Evolutionary conservation across 768 basidiomycete species (phyloP), one percentile per base, ranked within the genome.

Genomic region (Podaxis mareebaensis): DNA sequence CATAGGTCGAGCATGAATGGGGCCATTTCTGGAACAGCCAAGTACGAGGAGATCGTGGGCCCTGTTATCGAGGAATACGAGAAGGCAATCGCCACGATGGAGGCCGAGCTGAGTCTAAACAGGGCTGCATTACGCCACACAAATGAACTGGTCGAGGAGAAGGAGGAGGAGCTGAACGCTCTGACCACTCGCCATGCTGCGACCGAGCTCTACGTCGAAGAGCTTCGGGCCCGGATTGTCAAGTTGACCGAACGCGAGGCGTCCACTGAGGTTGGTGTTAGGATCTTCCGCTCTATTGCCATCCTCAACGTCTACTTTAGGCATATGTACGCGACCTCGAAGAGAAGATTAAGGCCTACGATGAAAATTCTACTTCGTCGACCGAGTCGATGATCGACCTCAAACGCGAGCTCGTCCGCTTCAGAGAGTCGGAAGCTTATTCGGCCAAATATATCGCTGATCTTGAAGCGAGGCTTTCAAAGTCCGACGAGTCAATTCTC

Each of bases 31-130:
- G 91, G 86, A 17, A 91, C 88, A 3, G 88, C 82, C 64, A 90
- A 88, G 70, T 94, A 94, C 70, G 93, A 94, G 70, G 93, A 94
- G 75, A 95, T 92, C 66, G 96, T 99, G 22, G 96, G 95, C 15
- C 96, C 96, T 2, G 95, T 99, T 68, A 97, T 99, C 57, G 93
- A 97, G 76, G 95, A 98, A 77, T 99, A 99, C 75, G 96, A 99
- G 81, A 95, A 96, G 81, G 94, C 95, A 0, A 96, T 99, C 67
- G 85, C 88, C 46, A 90, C 94, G 2, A 91, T 99, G 83, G 97
- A 99, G 75, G 92, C 92, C 0, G 95, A 96, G 75, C 81, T 97
- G 58, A 92, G 85, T 67, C 80, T 96, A 60, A 95, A 95, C 68
- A 83, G 91, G 55, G 93, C 92, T 1, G 93, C 95, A 20, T 78